Base-by-base conservation (phyloP, 768 basidiomycete species). In the Pleurotus giganteus region DNA sequence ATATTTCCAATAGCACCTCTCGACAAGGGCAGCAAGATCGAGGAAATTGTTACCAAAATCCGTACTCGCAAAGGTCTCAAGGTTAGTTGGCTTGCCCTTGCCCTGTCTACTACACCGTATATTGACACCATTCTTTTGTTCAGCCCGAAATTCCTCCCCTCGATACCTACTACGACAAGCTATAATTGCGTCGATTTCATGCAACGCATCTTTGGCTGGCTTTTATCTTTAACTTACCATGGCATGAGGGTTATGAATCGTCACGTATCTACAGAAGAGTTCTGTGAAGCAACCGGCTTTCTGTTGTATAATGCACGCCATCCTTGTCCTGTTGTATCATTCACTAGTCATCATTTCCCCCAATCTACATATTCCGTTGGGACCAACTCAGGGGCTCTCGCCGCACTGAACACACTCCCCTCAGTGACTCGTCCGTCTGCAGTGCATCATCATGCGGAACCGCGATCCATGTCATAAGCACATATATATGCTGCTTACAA, bases 31-130 rank as follows among this genome's bases (percentile, higher is more conserved):
- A 83, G 83, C 77, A 94, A 95, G 82, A 74, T 94, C 61, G 92
- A 95, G 76, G 84, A 88, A 45, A 74, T 98, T 56, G 92, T 92
- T 43, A 83, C 70, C 59, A 72, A 71, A 64, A 92, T 99, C 75
- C 89, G 96, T 69, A 79, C 73, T 23, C 86, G 97, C 75, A 99
- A 98, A 77, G 94, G 94, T 80, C 90, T 97, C 71, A 96, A 94
- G 85, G 86, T 86, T 62, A 32, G 73, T 47, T 17, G 12, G n/a
- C 29, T 34, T 31, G 19, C 23, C 37, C 19, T 23, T 47, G 8
- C 49, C 15, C 36, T 2, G 2, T 32, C 9, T 47, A 54, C 47
- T 24, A 24, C 19, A 9, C 28, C 1, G 12, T 28, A 39, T 12
- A 52, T 41, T 66, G n/a, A 66, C 46, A 21, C 34, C 2, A 21